Evolutionary conservation across 176 grass and related monocot genomes (phyloP).

Genomic region (Carex scoparia): DNA sequence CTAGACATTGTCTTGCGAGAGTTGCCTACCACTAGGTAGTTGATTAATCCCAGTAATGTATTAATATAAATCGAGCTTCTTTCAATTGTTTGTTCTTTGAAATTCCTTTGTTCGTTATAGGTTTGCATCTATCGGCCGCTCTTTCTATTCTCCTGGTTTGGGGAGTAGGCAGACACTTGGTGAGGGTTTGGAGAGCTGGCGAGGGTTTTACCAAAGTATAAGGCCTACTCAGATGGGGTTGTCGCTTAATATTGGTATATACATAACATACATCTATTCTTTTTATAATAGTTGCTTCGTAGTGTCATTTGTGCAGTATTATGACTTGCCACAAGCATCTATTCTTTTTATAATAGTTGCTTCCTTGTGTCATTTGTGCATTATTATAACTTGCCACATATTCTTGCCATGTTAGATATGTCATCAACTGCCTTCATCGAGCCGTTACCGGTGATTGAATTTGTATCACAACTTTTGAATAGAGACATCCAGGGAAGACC

Average conservation of each 20-base stretch:
- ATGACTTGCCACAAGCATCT: background rate
- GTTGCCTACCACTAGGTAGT: constrained; percentile 74
- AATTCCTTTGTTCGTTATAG: constrained; percentile 28
- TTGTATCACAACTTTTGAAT: constrained; percentile 65
- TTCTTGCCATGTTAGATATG: constrained; percentile 60
- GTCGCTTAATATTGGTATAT: constrained; percentile 81
- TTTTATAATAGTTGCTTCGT: background rate
- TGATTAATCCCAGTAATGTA: constrained; percentile 13
- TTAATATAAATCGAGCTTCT: background rate
- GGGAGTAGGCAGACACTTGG: constrained; percentile 68
- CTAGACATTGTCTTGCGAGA: constrained; percentile 85
- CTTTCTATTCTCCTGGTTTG: constrained; percentile 73
- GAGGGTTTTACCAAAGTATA: constrained; percentile 94
- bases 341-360: background rate
- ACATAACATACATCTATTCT: background rate
- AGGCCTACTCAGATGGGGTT: constrained; percentile 93
- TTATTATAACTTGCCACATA: constrained; percentile 9
- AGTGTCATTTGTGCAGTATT: background rate
- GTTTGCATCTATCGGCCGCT: constrained; percentile 58
- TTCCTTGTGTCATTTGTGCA: background rate
- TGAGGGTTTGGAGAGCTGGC: constrained; percentile 90
- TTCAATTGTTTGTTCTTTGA: background rate
- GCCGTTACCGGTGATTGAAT: constrained; percentile 67
- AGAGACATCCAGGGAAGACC: constrained; percentile 53
- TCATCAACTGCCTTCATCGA: constrained; percentile 94